Evolutionary conservation across 2,329 filamentous ascomycete species (phyloP).

Genomic region (Aspergillus ruber): DNA sequence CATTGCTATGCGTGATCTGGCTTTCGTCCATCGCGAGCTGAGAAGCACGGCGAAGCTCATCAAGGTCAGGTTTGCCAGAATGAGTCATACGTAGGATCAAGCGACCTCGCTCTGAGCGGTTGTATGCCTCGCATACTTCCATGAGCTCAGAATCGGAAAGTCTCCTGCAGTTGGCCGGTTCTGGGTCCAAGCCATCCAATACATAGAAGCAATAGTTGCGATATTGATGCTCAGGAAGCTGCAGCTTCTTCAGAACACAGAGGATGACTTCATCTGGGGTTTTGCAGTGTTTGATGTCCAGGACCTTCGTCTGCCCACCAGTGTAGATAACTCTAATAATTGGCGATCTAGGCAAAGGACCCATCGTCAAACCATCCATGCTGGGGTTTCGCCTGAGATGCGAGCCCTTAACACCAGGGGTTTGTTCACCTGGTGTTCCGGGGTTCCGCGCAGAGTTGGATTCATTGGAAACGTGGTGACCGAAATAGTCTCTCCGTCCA

Average conservation of each 20-base stretch:
- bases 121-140: slow-evolving; percentile 81
- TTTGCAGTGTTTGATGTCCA: slow-evolving; percentile 86
- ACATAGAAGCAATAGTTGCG: slow-evolving; percentile 97
- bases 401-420: slow-evolving; percentile 55
- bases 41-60: slow-evolving; percentile 80
- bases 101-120: slow-evolving; percentile 77
- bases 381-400: slow-evolving; percentile 78
- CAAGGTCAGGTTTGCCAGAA: slow-evolving; percentile 76
- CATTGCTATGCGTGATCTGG: slow-evolving; percentile 62
- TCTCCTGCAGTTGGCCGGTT: slow-evolving; percentile 72
- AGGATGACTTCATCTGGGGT: slow-evolving; percentile 90
- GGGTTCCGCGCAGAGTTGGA: slow-evolving; percentile 50
- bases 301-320: slow-evolving; percentile 82
- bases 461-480: slow-evolving; percentile 47
- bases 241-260: slow-evolving; percentile 80
- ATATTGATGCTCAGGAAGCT: slow-evolving; percentile 81
- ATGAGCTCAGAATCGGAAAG: slow-evolving; percentile 83
- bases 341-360: slow-evolving; percentile 76
- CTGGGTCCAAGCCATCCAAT: slow-evolving; percentile 74
- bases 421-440: slow-evolving; percentile 57
- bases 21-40: slow-evolving; percentile 85
- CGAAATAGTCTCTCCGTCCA: slow-evolving; percentile 52
- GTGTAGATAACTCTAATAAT: slow-evolving; percentile 92
- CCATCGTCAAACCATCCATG: slow-evolving; percentile 79
- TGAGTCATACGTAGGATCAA: slow-evolving; percentile 91